Evolutionary conservation across 306 rosid species (phyloP).

Genomic region (Cucumis cinereus): DNA sequence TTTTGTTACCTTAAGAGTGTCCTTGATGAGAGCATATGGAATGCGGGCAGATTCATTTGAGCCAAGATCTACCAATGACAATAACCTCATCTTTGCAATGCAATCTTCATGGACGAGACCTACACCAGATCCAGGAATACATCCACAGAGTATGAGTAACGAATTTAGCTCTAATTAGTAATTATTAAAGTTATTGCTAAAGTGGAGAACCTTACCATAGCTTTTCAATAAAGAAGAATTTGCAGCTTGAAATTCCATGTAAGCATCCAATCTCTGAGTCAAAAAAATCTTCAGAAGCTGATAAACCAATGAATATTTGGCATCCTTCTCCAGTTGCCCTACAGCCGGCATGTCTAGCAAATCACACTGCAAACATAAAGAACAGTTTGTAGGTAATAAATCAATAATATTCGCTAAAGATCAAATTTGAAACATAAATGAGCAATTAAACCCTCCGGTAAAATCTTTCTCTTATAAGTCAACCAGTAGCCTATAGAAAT

Average conservation of each 20-base stretch:
- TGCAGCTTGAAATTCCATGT: constrained; percentile 63
- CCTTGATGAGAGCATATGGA: constrained; percentile 56
- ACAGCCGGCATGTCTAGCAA: constrained; percentile 74
- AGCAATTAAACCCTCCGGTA: neutral
- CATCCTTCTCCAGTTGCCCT: constrained; percentile 83
- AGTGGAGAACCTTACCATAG: constrained; percentile 41
- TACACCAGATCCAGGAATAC: constrained; percentile 15
- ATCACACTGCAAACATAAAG: constrained; percentile 59
- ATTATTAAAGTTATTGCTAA: neutral
- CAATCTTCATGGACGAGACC: constrained; percentile 89
- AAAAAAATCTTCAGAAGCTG: constrained; percentile 76
- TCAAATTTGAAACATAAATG: neutral
- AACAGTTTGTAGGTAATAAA: neutral
- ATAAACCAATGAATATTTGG: constrained; percentile 52
- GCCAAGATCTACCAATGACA: constrained; percentile 82
- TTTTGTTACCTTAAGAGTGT: constrained; percentile 49
- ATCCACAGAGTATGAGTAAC: neutral
- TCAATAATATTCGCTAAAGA: neutral
- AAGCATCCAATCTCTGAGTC: constrained; percentile 74
- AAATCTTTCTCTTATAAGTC: neutral
- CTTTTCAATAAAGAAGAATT: constrained; percentile 55
- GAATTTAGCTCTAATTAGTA: neutral
- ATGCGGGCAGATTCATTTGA: constrained; percentile 53
- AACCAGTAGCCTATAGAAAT: neutral
- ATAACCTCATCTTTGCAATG: constrained; percentile 62